Evolutionary conservation across 2,329 filamentous ascomycete genomes (phyloP).

Genomic region (Pestalotiopsis sp.): DNA sequence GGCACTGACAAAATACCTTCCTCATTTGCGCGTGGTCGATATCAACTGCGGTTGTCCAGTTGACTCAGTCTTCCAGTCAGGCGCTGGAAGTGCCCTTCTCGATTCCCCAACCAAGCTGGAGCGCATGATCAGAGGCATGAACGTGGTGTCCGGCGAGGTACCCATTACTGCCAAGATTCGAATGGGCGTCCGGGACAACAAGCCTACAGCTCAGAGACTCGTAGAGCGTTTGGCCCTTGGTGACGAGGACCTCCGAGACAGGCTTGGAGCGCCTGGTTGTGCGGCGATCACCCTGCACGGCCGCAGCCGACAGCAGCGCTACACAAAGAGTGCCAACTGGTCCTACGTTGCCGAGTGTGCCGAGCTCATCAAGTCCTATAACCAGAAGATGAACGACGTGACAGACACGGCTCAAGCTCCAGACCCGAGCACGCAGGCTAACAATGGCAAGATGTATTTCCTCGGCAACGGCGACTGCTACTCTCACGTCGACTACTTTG

Average conservation of each 20-base stretch:
- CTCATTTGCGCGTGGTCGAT: conserved; percentile 86
- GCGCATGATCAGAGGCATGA: conserved; percentile 96
- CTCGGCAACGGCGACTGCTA: conserved; percentile 96
- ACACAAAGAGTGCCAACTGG: conserved; percentile 93
- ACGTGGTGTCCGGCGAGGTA: conserved; percentile 83
- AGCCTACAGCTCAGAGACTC: conserved; percentile 78
- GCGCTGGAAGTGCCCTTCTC: conserved; percentile 89
- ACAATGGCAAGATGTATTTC: conserved; percentile 78
- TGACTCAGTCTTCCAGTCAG: conserved; percentile 85
- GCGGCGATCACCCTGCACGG: conserved; percentile 97
- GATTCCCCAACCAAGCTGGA: conserved; percentile 86
- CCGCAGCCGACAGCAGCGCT: conserved; percentile 89
- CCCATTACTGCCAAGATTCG: conserved; percentile 95
- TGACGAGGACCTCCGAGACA: conserved; percentile 68
- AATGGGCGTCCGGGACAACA: conserved; percentile 81
- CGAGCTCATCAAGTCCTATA: conserved; percentile 78
- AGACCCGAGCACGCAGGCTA: conserved; percentile 73
- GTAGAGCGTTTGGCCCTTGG: conserved; percentile 84
- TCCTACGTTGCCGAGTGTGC: conserved; percentile 89
- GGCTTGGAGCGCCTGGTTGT: conserved; percentile 77
- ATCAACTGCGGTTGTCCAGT: conserved; percentile 98
- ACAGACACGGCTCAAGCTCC: conserved; percentile 78
- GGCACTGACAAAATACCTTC: conserved; percentile 73
- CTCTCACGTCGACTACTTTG: conserved; percentile 85
- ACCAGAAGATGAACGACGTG: conserved; percentile 64